A percentile compares a stretch with the other conserved stretches of the same genome.
Evolutionary conservation across 2,329 filamentous ascomycete genomes (phyloP).

Genomic region (Penicillium griseofulvum): DNA sequence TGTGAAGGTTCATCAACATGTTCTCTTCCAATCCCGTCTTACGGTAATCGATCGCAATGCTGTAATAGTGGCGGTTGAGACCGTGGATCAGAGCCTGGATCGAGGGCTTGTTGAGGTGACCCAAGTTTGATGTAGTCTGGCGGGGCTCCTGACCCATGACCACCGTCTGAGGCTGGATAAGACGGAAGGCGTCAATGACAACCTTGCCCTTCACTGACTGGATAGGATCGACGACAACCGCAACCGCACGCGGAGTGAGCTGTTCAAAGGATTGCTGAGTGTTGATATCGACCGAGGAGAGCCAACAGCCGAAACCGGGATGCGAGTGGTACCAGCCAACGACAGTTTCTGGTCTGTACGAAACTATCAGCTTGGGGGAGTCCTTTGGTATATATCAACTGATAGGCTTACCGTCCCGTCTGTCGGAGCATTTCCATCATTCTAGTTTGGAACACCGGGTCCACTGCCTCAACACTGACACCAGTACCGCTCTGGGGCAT

Average conservation of each 20-base stretch:
- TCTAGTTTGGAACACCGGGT: conserved; percentile 98
- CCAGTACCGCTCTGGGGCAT: conserved; percentile 99
- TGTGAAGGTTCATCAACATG: conserved; percentile 99
- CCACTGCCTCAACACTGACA: conserved; percentile 96
- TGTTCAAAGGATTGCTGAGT: conserved; percentile 99
- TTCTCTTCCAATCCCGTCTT: conserved; percentile 98
- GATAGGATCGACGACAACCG: conserved; percentile 96
- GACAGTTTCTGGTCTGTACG: conserved; percentile 80
- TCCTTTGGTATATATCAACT: not conserved
- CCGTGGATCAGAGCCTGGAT: conserved; percentile 98
- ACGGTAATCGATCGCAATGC: conserved; percentile 95
- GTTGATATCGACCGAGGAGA: conserved; percentile 98
- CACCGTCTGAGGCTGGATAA: conserved; percentile 95
- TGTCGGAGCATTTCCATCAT: conserved; percentile 99
- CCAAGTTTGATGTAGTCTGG: conserved; percentile 95
- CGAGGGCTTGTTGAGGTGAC: conserved; percentile 98
- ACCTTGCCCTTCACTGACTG: conserved; percentile 99
- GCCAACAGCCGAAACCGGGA: conserved; percentile 98
- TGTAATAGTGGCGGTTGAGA: conserved; percentile 98
- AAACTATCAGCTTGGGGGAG: conserved; percentile 3
- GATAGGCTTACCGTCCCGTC: conserved; percentile 73
- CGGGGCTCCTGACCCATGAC: conserved; percentile 98
- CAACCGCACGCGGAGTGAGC: conserved; percentile 91
- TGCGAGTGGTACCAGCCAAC: conserved; percentile 99
- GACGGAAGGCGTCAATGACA: conserved; percentile 96